Evolutionary conservation across 176 grass and related monocot species (phyloP).

Genomic region (Melocanna baccifera): DNA sequence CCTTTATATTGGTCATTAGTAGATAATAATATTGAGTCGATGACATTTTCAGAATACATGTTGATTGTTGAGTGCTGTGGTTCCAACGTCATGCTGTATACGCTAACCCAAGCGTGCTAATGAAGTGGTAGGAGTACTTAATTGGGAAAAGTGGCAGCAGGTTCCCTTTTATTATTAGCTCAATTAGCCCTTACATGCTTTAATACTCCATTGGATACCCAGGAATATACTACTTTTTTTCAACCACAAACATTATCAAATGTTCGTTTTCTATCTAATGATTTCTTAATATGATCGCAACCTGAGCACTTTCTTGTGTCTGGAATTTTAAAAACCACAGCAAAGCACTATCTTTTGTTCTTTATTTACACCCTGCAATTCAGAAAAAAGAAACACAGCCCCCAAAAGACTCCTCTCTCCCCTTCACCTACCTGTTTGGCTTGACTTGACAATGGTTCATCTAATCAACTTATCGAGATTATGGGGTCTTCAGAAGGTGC

Average conservation of each 20-base stretch:
- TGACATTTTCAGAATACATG: constrained; percentile 2
- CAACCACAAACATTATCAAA: constrained; percentile 27
- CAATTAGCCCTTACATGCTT: background rate
- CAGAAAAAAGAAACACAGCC: background rate
- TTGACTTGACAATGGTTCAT: background rate
- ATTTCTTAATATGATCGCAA: constrained; percentile 4
- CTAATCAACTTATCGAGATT: background rate
- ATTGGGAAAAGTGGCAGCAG: constrained; percentile 32
- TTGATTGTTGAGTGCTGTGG: constrained; percentile 1
- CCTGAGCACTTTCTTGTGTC: constrained; percentile 47
- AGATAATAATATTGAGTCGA: background rate
- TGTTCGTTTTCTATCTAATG: background rate
- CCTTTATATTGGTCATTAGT: background rate
- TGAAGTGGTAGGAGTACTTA: background rate
- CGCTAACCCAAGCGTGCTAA: background rate
- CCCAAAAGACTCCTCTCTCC: background rate
- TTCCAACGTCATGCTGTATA: background rate
- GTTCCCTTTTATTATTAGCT: constrained; percentile 3
- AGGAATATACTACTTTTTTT: constrained; percentile 9
- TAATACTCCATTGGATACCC: background rate
- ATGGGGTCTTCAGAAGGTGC: too few species aligned
- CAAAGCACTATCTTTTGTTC: background rate
- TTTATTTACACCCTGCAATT: constrained; percentile 17
- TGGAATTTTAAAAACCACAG: background rate
- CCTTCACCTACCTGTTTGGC: background rate